These are phyloP conservation scores for Colletotrichum musae DNA, from an alignment of 2,329 filamentous ascomycete genomes.

Conservation along the genomic window DNA sequence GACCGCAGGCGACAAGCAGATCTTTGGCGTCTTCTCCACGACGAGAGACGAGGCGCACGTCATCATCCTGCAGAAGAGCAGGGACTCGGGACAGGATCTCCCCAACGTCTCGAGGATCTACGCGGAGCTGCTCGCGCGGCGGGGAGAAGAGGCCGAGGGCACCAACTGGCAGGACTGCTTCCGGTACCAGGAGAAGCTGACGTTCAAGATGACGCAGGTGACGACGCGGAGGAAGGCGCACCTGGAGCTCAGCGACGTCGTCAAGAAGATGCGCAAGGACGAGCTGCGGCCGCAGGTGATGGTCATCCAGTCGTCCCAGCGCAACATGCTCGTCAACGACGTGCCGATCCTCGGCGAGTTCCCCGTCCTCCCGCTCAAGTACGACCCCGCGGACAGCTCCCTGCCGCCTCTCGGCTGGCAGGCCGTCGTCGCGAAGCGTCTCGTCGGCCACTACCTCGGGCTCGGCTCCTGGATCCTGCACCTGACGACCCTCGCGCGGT, in stretches of 20 bases:
- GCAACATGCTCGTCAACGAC: conserved; percentile 84
- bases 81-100: conserved; percentile 83
- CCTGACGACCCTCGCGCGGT: conserved; percentile 87
- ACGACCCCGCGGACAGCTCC: conserved; percentile 87
- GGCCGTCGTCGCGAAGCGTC: conserved; percentile 84
- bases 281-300: conserved; percentile 85
- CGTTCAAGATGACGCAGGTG: conserved; percentile 89
- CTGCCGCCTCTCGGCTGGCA: conserved; percentile 96
- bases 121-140: conserved; percentile 78
- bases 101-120: conserved; percentile 95
- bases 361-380: conserved; percentile 84
- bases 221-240: conserved; percentile 91
- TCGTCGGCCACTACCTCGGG: conserved; percentile 91
- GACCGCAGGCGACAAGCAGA: conserved; percentile 88
- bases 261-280: conserved; percentile 92
- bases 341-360: conserved; percentile 88
- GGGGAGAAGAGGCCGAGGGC: conserved; percentile 75
- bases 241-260: conserved; percentile 86
- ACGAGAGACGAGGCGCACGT: conserved; percentile 85
- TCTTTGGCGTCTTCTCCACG: conserved; percentile 94
- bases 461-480: conserved; percentile 95
- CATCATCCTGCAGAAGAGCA: conserved; percentile 86
- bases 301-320: conserved; percentile 91
- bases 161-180: conserved; percentile 86
- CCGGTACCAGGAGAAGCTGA: conserved; percentile 86